Base-by-base conservation (phyloP, 768 basidiomycete genomes). In the Podaxis sp. region DNA sequence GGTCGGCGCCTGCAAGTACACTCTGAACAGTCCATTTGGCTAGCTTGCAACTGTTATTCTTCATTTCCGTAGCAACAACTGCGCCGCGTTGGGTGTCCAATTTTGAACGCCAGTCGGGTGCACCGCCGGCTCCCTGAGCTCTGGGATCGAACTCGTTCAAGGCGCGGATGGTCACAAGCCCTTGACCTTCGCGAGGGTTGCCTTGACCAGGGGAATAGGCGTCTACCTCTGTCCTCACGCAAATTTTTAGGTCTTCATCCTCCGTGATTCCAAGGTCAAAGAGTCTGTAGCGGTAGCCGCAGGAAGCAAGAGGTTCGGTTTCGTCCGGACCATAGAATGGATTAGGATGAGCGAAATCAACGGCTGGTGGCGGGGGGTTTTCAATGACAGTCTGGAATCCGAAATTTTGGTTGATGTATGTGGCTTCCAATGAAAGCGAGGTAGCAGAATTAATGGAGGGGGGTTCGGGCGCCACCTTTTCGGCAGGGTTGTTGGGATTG, bases 21-120 rank as follows among this genome's bases (percentile, higher is more conserved):
- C 91, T 91, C 79, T 98, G 95, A 17, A 98, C 93, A 0, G 96
- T 89, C 95, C 96, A 99, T 70, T 96, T 91, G 19, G 96, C 95
- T 29, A 99, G 84, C 75, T 99, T 99, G 79, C 90, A 95, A 68
- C 90, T 93, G 79, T 99, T 99, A 77, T 99, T 99, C 81, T 98
- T 99, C 97, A 98, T 98, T 81, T 99, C 97, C 25, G 94, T 96
- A 38, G 97, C 94, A 63, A 98, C 95, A 47, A 99, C 96, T 2
- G 97, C 97, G 65, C 97, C 97, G 50, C 95, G 87, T 75, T 98
- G 95, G 4, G 91, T 88, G 76, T 99, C 97, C 47, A 99, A 79
- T 76, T 96, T 96, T n/a, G 91, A 85, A 37, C 96, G 86, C 97
- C 97, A 99, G 75, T 99, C 97, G n/a, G 95, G 93, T 17, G 96